phyloP scores from a whole-genome alignment of 169 alveolate genomes.

The Plasmodium sp. region DNA sequence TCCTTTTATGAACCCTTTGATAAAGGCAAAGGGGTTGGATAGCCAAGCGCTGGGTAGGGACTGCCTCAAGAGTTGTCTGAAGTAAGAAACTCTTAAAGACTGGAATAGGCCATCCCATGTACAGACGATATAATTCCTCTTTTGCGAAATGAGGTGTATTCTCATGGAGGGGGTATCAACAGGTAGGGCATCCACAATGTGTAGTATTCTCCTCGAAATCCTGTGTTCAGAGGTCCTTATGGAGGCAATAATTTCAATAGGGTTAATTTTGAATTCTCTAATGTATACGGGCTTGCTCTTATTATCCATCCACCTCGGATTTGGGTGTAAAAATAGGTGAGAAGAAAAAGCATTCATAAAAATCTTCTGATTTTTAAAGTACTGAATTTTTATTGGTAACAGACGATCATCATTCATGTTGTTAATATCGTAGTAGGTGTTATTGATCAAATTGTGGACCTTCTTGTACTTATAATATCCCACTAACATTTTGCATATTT shows the following conservation, averaged over 20 bases:
- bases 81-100: constrained; percentile 87
- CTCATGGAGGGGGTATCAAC: constrained; percentile 93
- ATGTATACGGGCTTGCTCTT: constrained; percentile 87
- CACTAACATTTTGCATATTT: constrained; percentile 32
- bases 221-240: constrained; percentile 91
- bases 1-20: constrained; percentile 89
- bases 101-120: constrained; percentile 89
- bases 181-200: constrained; percentile 92
- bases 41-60: constrained; percentile 93
- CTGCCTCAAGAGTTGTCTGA: constrained; percentile 90
- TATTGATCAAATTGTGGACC: constrained; percentile 47
- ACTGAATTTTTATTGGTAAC: constrained; percentile 73
- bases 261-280: constrained; percentile 84
- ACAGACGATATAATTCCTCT: constrained; percentile 83
- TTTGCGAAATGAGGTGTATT: constrained; percentile 87
- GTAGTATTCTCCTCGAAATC: constrained; percentile 87
- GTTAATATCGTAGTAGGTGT: constrained; percentile 38
- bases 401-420: constrained; percentile 50
- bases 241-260: constrained; percentile 88
- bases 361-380: constrained; percentile 72
- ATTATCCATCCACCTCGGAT: constrained; percentile 84
- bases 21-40: constrained; percentile 89
- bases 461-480: constrained; percentile 69
- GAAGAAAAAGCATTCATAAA: constrained; percentile 75
- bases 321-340: constrained; percentile 81